Base-by-base conservation (phyloP, 2,329 filamentous ascomycete species). In the Chrysoporthe austroafricana region DNA sequence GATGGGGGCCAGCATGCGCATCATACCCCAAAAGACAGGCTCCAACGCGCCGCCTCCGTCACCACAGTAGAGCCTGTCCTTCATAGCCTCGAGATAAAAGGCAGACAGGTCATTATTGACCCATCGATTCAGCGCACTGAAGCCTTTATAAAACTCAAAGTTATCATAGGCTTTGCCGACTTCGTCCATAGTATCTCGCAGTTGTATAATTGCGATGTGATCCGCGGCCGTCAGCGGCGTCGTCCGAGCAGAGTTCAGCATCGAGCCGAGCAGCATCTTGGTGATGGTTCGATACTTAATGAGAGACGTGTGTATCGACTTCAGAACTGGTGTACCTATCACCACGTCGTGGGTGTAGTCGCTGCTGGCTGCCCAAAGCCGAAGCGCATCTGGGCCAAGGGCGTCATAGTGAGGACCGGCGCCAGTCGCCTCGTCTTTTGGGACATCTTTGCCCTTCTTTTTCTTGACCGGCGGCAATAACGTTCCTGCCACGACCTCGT, bases 71-170 rank as follows among this genome's bases (percentile, higher is more conserved):
- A 98, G 83, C 3, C 93, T 86, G 74, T 99, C 96, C 79, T 99
- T 99, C 73, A 94, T 84, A 0, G 92, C 89, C 78, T 99, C 96
- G 67, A 99, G 88, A 77, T 98, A 99, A 78, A 97, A 97, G 0
- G 95, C 91, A 0, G 94, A 97, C 34, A 99, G 85, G 72, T 97
- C 92, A 34, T 85, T 88, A 66, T 89, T 88, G 68, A 97, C 85
- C 90, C 94, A 97, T 70, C 88, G 87, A 78, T 94, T 96, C 71
- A 98, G 84, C 4, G 85, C 80, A 68, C 84, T 88, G 6, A 94
- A 83, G 14, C 86, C 94, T 78, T 89, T 91, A 84, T 93, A 90
- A 78, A 97, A 97, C 75, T 97, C 92, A 75, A 92, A 91, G 36
- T 86, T 86, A 46, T 85, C 79, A 75, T 90, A 94, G 32, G 90